Evolutionary conservation across 163 green algal genomes (phyloP).

Genomic region (Chloromonas sp.): DNA sequence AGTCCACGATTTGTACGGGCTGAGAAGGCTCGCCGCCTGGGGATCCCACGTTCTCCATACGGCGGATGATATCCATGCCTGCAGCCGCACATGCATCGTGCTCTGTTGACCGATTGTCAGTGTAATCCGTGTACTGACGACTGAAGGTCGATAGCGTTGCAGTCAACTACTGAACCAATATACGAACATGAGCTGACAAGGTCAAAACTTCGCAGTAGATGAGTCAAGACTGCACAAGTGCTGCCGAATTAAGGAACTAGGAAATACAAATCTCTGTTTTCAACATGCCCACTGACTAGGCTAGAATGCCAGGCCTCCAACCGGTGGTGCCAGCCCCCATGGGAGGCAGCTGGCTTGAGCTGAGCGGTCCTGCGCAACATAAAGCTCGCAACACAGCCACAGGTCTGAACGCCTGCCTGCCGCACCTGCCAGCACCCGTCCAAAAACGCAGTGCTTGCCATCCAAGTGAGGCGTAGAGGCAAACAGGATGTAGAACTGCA

Average conservation of each 20-base stretch:
- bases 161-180: no score
- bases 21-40: slow-evolving; percentile 16
- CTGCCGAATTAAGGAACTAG: not conserved
- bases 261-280: not conserved
- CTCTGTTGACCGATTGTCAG: not conserved
- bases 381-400: not conserved
- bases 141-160: not conserved
- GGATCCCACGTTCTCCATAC: slow-evolving; percentile 28
- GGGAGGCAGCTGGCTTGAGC: not conserved
- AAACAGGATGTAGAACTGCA: slow-evolving; percentile 68
- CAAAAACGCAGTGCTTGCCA: slow-evolving; percentile 59
- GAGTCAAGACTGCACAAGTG: no score
- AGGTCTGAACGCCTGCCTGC: not conserved
- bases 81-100: slow-evolving; percentile 9
- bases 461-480: slow-evolving; percentile 42
- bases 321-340: no score
- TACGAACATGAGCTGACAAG: no score
- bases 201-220: no score
- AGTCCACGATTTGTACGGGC: slow-evolving; percentile 26
- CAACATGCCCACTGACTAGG: no score
- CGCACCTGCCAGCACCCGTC: slow-evolving; percentile 34
- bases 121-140: not conserved
- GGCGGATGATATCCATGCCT: slow-evolving; percentile 34
- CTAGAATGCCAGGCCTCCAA: no score
- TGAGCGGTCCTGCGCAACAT: not conserved